Evolutionary conservation across 23 red algal species (phyloP).

Genomic region (Chondrus crispus): DNA sequence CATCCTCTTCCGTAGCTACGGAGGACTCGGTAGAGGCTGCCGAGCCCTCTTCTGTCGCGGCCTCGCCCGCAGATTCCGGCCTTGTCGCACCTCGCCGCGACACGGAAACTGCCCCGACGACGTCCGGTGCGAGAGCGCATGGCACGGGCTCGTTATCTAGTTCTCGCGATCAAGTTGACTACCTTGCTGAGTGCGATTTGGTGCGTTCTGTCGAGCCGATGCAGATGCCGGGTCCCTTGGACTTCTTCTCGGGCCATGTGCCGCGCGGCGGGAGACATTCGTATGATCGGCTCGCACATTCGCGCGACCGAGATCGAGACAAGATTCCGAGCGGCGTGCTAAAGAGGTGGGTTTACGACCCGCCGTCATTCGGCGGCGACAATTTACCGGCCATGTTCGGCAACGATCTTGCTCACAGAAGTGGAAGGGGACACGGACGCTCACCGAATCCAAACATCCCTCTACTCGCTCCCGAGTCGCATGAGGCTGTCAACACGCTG

Average conservation of each 20-base stretch:
- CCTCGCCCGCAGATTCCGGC: too few species aligned
- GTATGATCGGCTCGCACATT: slow-evolving; percentile 8
- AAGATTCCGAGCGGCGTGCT: slow-evolving; percentile 15
- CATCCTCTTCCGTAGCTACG: too few species aligned
- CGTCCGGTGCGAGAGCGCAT: too few species aligned
- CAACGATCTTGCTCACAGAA: background rate
- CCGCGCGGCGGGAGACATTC: slow-evolving; percentile 17
- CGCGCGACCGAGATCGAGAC: background rate
- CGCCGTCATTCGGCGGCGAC: slow-evolving; percentile 18
- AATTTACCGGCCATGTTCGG: slow-evolving; percentile 43
- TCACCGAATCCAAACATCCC: background rate
- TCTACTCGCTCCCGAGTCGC: background rate
- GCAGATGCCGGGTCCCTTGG: background rate
- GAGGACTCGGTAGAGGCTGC: too few species aligned
- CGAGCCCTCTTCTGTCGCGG: too few species aligned
- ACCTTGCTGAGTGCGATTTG: background rate
- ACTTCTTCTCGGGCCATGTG: background rate
- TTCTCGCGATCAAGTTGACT: too few species aligned
- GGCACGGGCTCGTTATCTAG: too few species aligned
- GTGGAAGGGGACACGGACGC: background rate
- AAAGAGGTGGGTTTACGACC: slow-evolving; percentile 43
- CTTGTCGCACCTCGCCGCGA: too few species aligned
- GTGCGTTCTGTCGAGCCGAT: background rate
- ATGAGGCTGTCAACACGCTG: background rate
- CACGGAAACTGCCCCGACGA: too few species aligned